phyloP scores from a whole-genome alignment of 2,329 filamentous ascomycete species.

The Xenosphaeropsis pyriputrescens region DNA sequence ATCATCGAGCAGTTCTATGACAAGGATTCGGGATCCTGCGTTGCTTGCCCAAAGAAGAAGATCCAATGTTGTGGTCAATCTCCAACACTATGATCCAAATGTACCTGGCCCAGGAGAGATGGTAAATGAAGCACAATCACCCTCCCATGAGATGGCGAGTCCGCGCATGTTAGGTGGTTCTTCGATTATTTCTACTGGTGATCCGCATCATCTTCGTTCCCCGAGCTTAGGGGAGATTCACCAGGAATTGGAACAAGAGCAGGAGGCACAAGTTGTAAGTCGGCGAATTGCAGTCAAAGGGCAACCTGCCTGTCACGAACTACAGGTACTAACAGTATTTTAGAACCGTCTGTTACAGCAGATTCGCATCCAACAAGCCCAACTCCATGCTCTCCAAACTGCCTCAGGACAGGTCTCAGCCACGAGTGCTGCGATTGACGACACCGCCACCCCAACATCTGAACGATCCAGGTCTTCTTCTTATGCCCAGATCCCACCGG shows the following conservation, averaged over 20 bases:
- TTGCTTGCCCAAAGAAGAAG: conserved; percentile 42
- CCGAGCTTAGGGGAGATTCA: conserved; percentile 66
- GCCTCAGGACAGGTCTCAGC: conserved; percentile 22
- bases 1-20: conserved; percentile 34
- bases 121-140: conserved; percentile 26
- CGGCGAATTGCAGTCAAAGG: neutral
- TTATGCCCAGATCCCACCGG: conserved; percentile 26
- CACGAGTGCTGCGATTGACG: conserved; percentile 18
- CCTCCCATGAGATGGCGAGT: conserved; percentile 20
- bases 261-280: conserved; percentile 61
- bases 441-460: conserved; percentile 26
- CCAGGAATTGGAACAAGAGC: conserved; percentile 66
- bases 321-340: conserved; percentile 2
- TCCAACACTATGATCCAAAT: conserved; percentile 57
- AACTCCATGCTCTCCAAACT: conserved; percentile 46
- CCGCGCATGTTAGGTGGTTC: conserved; percentile 32
- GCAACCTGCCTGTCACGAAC: neutral
- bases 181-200: conserved; percentile 23
- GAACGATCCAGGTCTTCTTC: conserved; percentile 26
- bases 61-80: conserved; percentile 57
- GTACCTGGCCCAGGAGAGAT: conserved; percentile 57
- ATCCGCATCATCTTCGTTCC: conserved; percentile 49
- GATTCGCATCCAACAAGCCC: conserved; percentile 63
- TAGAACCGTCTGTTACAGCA: conserved; percentile 64
- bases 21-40: conserved; percentile 27